phyloP scores from a whole-genome alignment of 2,329 filamentous ascomycete genomes.

The Proliferodiscus dingleyae region DNA sequence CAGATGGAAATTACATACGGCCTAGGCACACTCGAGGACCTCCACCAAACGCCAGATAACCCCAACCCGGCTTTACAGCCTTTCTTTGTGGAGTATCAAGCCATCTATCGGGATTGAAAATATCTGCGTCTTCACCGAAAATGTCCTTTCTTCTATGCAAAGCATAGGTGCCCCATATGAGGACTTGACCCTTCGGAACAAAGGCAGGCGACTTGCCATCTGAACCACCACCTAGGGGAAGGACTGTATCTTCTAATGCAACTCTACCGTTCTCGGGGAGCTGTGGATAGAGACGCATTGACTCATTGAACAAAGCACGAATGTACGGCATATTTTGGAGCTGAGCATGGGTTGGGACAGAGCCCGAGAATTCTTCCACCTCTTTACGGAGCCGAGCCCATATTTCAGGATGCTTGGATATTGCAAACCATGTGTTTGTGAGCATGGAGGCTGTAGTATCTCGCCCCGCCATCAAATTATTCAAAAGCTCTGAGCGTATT shows the following conservation, averaged over 20 bases:
- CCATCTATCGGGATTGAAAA: constrained; percentile 30
- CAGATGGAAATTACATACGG: constrained; percentile 13
- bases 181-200: constrained; percentile 15
- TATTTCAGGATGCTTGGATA: constrained; percentile 35
- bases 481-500: background rate
- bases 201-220: constrained; percentile 22
- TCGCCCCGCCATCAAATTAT: constrained; percentile 38
- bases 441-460: constrained; percentile 50
- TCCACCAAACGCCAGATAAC: background rate
- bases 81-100: constrained; percentile 1
- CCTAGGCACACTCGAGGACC: constrained; percentile 33
- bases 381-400: constrained; percentile 37
- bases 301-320: constrained; percentile 16
- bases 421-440: constrained; percentile 39
- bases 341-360: constrained; percentile 1
- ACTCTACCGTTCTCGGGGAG: constrained; percentile 46
- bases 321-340: constrained; percentile 1
- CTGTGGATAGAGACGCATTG: constrained; percentile 45
- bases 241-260: constrained; percentile 37
- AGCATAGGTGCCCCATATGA: constrained; percentile 18
- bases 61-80: background rate
- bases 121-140: constrained; percentile 31
- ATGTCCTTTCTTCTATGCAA: constrained; percentile 28
- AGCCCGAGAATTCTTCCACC: constrained; percentile 30
- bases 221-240: constrained; percentile 28